These are phyloP conservation scores for Linnemannia elongata DNA, from an alignment of 192 early-diverging fungal species.

Conservation along the genomic window DNA sequence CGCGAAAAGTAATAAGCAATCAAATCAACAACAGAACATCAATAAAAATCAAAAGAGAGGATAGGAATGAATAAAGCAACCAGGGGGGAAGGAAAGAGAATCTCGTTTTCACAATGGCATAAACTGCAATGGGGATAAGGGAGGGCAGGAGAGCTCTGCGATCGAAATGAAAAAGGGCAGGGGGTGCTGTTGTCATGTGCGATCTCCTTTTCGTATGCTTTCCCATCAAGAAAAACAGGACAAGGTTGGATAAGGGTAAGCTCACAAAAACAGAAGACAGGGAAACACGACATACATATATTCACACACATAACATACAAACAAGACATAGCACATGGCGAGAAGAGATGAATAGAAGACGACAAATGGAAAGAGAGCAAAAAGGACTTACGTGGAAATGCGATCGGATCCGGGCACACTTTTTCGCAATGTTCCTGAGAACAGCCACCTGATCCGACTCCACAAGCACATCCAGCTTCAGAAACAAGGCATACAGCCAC, in stretches of 20 bases:
- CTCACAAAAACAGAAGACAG: not conserved
- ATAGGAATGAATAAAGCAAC: too few species aligned
- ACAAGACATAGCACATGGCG: not conserved
- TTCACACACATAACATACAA: not conserved
- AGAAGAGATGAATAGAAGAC: too few species aligned
- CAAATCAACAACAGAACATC: not conserved
- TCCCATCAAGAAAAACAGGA: not conserved
- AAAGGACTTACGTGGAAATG: constrained; percentile 29
- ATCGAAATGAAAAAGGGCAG: not conserved
- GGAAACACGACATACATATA: not conserved
- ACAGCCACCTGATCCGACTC: constrained; percentile 56
- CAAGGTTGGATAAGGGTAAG: not conserved
- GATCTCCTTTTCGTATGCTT: not conserved
- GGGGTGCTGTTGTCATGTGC: not conserved
- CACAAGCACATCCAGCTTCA: constrained; percentile 61
- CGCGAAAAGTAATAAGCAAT: not conserved
- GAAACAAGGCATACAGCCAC: constrained; percentile 59
- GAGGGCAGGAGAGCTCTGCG: not conserved
- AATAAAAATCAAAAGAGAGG: too few species aligned
- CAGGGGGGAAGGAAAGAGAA: not conserved
- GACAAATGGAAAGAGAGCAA: not conserved
- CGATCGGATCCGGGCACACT: constrained; percentile 54
- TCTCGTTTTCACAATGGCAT: not conserved
- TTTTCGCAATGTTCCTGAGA: constrained; percentile 58
- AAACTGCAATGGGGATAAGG: too few species aligned